These are phyloP conservation scores for Acer saccharum DNA, from an alignment of 345 rosid species.

Conservation along the genomic window DNA sequence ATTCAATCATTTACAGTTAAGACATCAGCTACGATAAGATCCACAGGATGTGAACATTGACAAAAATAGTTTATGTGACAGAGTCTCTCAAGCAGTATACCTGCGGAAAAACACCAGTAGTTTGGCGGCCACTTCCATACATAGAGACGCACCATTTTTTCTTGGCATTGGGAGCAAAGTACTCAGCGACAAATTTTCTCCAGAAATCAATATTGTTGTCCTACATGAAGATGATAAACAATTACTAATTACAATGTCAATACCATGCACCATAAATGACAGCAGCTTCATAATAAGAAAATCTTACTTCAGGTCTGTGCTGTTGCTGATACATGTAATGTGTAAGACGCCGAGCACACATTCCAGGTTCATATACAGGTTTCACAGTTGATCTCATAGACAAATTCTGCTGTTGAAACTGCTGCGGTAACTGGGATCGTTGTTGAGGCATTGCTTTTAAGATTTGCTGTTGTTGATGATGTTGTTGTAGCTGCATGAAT, in stretches of 20 bases:
- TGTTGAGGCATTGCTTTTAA: constrained; percentile 87
- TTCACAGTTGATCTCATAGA: constrained; percentile 72
- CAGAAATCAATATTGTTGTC: constrained; percentile 97
- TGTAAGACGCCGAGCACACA: constrained; percentile 90
- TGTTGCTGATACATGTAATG: constrained; percentile 94
- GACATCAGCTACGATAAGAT: background rate
- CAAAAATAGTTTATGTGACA: background rate
- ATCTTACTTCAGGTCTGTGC: constrained; percentile 86
- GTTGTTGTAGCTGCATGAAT: constrained; percentile 69
- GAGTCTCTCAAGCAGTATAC: constrained; percentile 44
- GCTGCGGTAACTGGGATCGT: constrained; percentile 74
- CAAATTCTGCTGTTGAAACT: constrained; percentile 78
- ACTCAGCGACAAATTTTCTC: constrained; percentile 95
- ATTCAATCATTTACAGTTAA: background rate
- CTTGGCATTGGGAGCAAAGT: constrained; percentile 90
- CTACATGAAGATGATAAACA: constrained; percentile 43
- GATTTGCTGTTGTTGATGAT: constrained; percentile 75
- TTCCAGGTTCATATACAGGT: constrained; percentile 89
- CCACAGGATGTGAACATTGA: background rate
- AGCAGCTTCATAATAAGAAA: constrained; percentile 14
- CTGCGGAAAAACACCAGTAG: constrained; percentile 97
- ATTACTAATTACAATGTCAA: constrained; percentile 18
- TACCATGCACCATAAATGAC: constrained; percentile 12
- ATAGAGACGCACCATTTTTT: constrained; percentile 99
- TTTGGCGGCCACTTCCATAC: constrained; percentile 97